Conservation (phyloP, 2,329 filamentous ascomycete species). For the Colletotrichum navitas region DNA sequence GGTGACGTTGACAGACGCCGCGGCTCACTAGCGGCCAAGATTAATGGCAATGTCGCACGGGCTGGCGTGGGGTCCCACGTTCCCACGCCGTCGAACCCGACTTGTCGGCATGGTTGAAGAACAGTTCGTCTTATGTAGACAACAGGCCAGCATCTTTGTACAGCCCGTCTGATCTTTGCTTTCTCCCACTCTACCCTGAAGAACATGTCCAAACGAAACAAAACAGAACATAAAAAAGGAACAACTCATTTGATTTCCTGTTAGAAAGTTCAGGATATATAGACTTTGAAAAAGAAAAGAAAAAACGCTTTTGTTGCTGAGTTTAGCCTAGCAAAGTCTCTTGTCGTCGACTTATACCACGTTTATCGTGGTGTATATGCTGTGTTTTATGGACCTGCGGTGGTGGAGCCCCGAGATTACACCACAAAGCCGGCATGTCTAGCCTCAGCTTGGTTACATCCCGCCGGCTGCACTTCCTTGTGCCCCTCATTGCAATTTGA, state of each 20-base stretch:
- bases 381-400: neutral
- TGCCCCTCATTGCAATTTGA: neutral
- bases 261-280: neutral
- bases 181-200: neutral
- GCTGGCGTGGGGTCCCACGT: constrained; percentile 2
- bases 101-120: neutral
- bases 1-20: constrained; percentile 1
- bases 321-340: neutral
- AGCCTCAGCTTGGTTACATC: constrained; percentile 1
- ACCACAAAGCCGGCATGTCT: neutral
- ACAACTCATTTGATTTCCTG: neutral
- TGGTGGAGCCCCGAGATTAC: constrained; percentile 14
- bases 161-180: neutral
- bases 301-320: neutral
- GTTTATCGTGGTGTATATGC: neutral
- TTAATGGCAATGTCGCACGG: neutral
- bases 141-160: neutral
- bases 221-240: neutral
- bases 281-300: neutral
- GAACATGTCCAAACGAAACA: neutral
- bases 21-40: neutral
- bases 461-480: neutral
- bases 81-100: constrained; percentile 11
- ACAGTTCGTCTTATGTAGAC: constrained; percentile 10
- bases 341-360: neutral